Evolutionary conservation across 805 yeast species (phyloP), one percentile per base, ranked within the genome.

Genomic region (Sugiyamaella boreocaroliniensis): DNA sequence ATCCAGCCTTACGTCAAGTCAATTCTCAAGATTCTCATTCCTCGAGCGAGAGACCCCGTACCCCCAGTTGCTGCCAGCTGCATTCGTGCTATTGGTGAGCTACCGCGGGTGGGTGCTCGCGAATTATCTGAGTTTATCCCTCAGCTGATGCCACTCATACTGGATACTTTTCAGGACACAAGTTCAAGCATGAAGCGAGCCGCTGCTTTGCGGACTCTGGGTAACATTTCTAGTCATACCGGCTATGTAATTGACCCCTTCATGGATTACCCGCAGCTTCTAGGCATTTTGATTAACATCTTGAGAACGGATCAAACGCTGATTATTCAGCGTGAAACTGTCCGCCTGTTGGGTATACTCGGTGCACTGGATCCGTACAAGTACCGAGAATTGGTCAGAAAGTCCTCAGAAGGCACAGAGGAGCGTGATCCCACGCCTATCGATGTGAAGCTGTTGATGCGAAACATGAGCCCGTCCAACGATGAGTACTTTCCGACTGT

Each of bases 331-430:
- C 74, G 96, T 53, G 98, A 93, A 66, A 86, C 97, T 0, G 96
- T 93, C 1, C 77, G 92, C 58, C 70, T 93, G 20, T 73, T 93
- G 52, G 99, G 99, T 64, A 89, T 90, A 34, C 72, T 93, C 43
- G 99, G 99, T 57, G 99, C 99, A 0, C 72, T 93, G 47, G 99
- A 93, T 68, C 99, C 99, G 0, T 93, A 92, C 65, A 90, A 88
- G 64, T 95, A 89, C 60, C 81, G 96, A 52, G 96, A 89, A 61
- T 87, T 90, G 9, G 98, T 90, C 64, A 83, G 87, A 53, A 76
- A 75, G 1, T 78, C 85, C 0, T 65, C 71, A n/a, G 66, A 64
- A 26, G 63, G 60, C 22, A 55, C 61, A 1, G 62, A 87, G 58
- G 95, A 87, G 58, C 92, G 87, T 56, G 86, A 86, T 62, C 89